Conservation (phyloP, 805 yeast species). For the Starmera caribaea region DNA sequence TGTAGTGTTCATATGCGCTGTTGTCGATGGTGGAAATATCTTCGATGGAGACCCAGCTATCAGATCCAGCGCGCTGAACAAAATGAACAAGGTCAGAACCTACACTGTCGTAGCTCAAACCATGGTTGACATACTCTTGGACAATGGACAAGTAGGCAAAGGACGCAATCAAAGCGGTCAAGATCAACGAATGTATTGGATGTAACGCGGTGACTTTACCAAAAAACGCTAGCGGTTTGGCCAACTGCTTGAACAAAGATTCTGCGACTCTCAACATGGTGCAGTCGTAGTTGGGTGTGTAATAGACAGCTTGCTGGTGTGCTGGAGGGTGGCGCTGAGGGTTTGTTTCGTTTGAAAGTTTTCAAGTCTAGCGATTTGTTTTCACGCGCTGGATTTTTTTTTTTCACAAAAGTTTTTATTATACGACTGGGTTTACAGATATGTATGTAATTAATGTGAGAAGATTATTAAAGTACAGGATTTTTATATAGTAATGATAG, state of each 20-base stretch:
- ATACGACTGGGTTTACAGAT: too few relatives aligned
- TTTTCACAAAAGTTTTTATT: too few relatives aligned
- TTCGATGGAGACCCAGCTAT: conserved; percentile 39
- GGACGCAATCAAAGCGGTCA: conserved; percentile 66
- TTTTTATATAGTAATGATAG: too few relatives aligned
- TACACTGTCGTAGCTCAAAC: conserved; percentile 23
- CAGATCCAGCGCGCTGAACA: conserved; percentile 26
- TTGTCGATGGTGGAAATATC: conserved; percentile 25
- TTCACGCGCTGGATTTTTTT: too few relatives aligned
- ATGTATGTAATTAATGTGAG: too few relatives aligned
- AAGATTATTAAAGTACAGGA: too few relatives aligned
- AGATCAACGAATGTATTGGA: conserved; percentile 80
- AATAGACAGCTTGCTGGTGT: too few relatives aligned
- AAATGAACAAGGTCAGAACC: conserved; percentile 17
- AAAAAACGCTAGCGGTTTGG: conserved; percentile 33
- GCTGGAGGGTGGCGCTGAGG: too few relatives aligned
- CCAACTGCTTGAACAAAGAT: conserved; percentile 21
- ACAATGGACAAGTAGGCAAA: conserved; percentile 69
- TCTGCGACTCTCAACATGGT: conserved; percentile 10
- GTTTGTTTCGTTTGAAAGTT: too few relatives aligned
- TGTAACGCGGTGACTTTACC: conserved; percentile 55
- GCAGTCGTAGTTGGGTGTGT: too few relatives aligned
- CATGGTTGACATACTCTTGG: conserved; percentile 45
- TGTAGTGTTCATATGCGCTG: conserved; percentile 32
- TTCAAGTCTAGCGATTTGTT: too few relatives aligned